phyloP scores from a whole-genome alignment of 2,329 filamentous ascomycete species.

The Cladophialophora chaetospira region DNA sequence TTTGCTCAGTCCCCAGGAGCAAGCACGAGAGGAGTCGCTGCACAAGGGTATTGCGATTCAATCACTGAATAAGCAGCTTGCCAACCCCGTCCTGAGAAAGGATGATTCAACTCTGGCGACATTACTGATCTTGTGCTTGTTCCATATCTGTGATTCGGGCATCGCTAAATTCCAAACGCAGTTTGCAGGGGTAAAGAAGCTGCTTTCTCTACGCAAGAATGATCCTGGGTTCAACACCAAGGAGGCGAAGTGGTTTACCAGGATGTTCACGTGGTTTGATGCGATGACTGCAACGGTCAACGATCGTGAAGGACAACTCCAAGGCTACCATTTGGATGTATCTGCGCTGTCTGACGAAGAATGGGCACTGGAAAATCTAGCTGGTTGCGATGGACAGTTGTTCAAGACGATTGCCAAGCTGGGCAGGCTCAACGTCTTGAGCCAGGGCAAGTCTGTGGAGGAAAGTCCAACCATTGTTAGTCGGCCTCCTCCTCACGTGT shows the following conservation, averaged over 20 bases:
- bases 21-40: constrained; percentile 74
- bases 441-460: constrained; percentile 60
- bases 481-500: constrained; percentile 40
- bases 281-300: constrained; percentile 91
- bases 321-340: constrained; percentile 64
- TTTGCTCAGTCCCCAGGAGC: constrained; percentile 56
- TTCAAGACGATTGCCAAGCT: constrained; percentile 86
- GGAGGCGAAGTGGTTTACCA: constrained; percentile 75
- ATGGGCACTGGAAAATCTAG: constrained; percentile 78
- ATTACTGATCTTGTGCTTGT: constrained; percentile 83
- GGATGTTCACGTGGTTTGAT: constrained; percentile 92
- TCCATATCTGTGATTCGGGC: constrained; percentile 90
- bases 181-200: constrained; percentile 88
- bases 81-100: constrained; percentile 71
- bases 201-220: constrained; percentile 74
- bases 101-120: constrained; percentile 88
- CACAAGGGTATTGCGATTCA: constrained; percentile 84
- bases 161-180: constrained; percentile 92
- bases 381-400: constrained; percentile 81
- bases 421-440: constrained; percentile 80
- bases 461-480: constrained; percentile 28
- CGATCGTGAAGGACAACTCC: constrained; percentile 81
- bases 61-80: constrained; percentile 79
- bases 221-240: constrained; percentile 49
- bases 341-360: constrained; percentile 66